Percentiles rank a stretch among this genome's conserved stretches.
These are phyloP conservation scores for Exophiala sp. DNA, from an alignment of 2,329 filamentous ascomycete genomes.

Conservation along the genomic window DNA sequence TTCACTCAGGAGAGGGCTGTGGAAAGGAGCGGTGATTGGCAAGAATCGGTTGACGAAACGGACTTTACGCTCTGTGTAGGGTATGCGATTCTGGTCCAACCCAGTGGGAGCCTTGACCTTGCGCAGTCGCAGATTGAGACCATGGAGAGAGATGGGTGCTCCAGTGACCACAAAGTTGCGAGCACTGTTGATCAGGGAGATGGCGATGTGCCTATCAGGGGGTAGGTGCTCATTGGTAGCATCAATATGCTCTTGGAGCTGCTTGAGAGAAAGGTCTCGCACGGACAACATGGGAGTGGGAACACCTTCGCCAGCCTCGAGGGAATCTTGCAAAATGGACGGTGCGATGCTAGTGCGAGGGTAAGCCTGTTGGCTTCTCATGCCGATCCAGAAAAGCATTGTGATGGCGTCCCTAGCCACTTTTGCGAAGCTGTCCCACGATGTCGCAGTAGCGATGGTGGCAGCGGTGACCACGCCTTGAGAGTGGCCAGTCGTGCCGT, in stretches of 20 bases:
- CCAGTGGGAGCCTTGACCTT: slow-evolving; percentile 98
- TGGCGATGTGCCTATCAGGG: slow-evolving; percentile 82
- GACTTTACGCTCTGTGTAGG: slow-evolving; percentile 90
- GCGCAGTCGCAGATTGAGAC: slow-evolving; percentile 86
- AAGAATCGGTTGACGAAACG: slow-evolving; percentile 96
- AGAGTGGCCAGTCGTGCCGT: slow-evolving; percentile 89
- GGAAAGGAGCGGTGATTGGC: slow-evolving; percentile 95
- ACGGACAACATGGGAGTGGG: slow-evolving; percentile 98
- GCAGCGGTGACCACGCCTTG: slow-evolving; percentile 93
- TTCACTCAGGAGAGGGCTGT: slow-evolving; percentile 85
- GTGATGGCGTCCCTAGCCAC: slow-evolving; percentile 74
- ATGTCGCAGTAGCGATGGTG: slow-evolving; percentile 80
- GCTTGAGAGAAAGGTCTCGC: slow-evolving; percentile 77
- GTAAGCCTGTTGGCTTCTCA: slow-evolving; percentile 94
- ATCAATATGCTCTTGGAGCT: slow-evolving; percentile 94
- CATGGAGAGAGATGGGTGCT: slow-evolving; percentile 90
- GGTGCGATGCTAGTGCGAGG: slow-evolving; percentile 90
- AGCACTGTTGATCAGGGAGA: slow-evolving; percentile 94
- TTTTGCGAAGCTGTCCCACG: slow-evolving; percentile 86
- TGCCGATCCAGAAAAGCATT: slow-evolving; percentile 97
- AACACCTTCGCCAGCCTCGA: slow-evolving; percentile 87
- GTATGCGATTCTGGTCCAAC: slow-evolving; percentile 87
- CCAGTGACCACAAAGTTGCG: slow-evolving; percentile 96
- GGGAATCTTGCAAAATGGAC: slow-evolving; percentile 82
- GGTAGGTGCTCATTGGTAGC: slow-evolving; percentile 95